Percentiles rank a stretch among this genome's conserved stretches.
Evolutionary conservation across 495 filamentous ascomycete species (phyloP).

Genomic region (Hypomontagnella submonticulosa): DNA sequence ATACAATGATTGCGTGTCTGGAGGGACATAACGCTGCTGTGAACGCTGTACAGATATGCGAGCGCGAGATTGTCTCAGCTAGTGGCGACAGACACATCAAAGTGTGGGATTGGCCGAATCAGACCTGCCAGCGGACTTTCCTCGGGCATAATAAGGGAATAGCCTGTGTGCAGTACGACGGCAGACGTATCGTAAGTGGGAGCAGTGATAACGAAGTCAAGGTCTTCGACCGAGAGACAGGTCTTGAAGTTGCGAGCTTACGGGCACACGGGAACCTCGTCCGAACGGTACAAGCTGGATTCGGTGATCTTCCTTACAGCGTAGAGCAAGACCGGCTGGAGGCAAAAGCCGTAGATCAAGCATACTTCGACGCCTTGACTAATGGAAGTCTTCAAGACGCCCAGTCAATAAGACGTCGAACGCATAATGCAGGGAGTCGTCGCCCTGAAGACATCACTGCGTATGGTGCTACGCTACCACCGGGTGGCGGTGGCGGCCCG

Average conservation of each 20-base stretch:
- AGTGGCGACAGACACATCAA: constrained; percentile 93
- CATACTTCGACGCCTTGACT: constrained; percentile 75
- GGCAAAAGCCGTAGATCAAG: constrained; percentile 75
- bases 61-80: constrained; percentile 88
- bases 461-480: constrained; percentile 83
- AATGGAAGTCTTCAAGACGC: constrained; percentile 63
- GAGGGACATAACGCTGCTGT: constrained; percentile 90
- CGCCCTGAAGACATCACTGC: constrained; percentile 80
- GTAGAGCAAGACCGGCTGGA: constrained; percentile 75
- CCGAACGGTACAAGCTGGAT: constrained; percentile 92
- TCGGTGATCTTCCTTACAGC: constrained; percentile 86
- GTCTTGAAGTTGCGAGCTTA: constrained; percentile 88
- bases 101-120: constrained; percentile 89
- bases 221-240: constrained; percentile 86
- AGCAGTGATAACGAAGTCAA: constrained; percentile 95
- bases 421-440: constrained; percentile 79
- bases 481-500: constrained; percentile 84
- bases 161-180: constrained; percentile 96
- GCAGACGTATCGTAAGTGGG: constrained; percentile 93
- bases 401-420: constrained; percentile 56
- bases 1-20: constrained; percentile 80
- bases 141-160: constrained; percentile 94
- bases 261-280: constrained; percentile 84
- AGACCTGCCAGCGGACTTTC: constrained; percentile 77
- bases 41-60: constrained; percentile 93